Evolutionary conservation across 1,284 basidiomycete genomes (phyloP).

Genomic region (Ceratobasidium sp.): DNA sequence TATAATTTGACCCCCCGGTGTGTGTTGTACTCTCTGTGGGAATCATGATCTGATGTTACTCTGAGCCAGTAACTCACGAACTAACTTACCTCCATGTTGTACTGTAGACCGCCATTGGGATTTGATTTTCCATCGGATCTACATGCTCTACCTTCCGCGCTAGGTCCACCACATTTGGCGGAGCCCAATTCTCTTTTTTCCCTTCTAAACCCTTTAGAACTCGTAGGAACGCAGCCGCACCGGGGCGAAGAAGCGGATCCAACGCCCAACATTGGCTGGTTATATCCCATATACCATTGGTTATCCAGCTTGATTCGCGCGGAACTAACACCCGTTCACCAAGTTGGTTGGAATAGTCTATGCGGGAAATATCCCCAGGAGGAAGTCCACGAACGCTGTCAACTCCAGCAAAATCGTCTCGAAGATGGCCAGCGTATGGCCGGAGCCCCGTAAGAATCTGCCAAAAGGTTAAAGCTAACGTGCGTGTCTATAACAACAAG

Average conservation of each 20-base stretch:
- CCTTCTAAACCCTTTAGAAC: constrained; percentile 13
- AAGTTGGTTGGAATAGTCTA: not conserved
- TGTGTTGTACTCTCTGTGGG: no score
- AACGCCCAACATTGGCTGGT: constrained; percentile 13
- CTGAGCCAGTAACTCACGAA: not conserved
- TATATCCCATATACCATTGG: constrained; percentile 27
- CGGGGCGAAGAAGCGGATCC: constrained; percentile 26
- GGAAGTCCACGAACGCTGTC: constrained; percentile 23
- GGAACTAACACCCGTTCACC: not conserved
- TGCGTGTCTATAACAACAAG: no score
- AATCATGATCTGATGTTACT: not conserved
- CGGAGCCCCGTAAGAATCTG: constrained; percentile 15
- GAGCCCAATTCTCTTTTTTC: constrained; percentile 5
- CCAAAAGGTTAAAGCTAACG: no score
- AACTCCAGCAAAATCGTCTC: constrained; percentile 20
- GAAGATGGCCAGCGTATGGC: constrained; percentile 35
- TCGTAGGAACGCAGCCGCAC: not conserved
- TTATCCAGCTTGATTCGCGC: constrained; percentile 30
- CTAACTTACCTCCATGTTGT: constrained; percentile 32
- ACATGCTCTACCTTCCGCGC: not conserved
- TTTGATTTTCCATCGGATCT: not conserved
- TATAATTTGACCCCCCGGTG: not conserved
- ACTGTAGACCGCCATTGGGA: not conserved
- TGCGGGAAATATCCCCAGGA: not conserved
- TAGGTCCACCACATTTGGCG: constrained; percentile 14